phyloP scores from a whole-genome alignment of 1,284 basidiomycete genomes.

The Sutorius eximius region DNA sequence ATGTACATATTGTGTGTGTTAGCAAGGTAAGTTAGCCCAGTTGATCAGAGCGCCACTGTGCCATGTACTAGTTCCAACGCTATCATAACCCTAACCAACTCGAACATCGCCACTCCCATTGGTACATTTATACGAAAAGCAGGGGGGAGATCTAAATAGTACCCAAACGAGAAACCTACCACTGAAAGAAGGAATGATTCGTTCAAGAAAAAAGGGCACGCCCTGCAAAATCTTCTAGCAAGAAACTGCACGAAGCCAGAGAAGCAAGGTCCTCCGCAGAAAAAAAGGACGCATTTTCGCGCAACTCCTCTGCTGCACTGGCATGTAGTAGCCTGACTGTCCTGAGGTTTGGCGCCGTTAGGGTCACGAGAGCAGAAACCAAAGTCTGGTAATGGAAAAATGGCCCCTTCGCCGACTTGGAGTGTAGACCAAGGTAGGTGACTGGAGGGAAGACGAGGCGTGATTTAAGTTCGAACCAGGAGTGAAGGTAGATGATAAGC shows the following conservation, averaged over 20 bases:
- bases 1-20: no score
- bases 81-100: background rate
- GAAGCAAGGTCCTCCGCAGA: conserved; percentile 7
- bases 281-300: conserved; percentile 4
- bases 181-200: background rate
- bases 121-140: background rate
- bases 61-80: background rate
- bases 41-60: background rate
- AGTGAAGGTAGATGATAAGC: conserved; percentile 25
- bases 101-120: background rate
- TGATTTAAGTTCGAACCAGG: conserved; percentile 24
- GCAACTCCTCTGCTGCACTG: conserved; percentile 12
- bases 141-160: background rate
- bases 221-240: conserved; percentile 28
- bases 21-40: background rate
- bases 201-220: conserved; percentile 13
- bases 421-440: conserved; percentile 25
- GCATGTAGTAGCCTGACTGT: conserved; percentile 24
- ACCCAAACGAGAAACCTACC: background rate
- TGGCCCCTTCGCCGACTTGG: conserved; percentile 15
- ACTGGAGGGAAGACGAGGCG: conserved; percentile 26
- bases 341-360: conserved; percentile 24
- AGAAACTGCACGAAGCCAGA: conserved; percentile 18
- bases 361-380: conserved; percentile 25
- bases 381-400: conserved; percentile 17